These are phyloP conservation scores for Proliferodiscus dingleyae DNA, from an alignment of 2,329 filamentous ascomycete genomes.

Conservation along the genomic window DNA sequence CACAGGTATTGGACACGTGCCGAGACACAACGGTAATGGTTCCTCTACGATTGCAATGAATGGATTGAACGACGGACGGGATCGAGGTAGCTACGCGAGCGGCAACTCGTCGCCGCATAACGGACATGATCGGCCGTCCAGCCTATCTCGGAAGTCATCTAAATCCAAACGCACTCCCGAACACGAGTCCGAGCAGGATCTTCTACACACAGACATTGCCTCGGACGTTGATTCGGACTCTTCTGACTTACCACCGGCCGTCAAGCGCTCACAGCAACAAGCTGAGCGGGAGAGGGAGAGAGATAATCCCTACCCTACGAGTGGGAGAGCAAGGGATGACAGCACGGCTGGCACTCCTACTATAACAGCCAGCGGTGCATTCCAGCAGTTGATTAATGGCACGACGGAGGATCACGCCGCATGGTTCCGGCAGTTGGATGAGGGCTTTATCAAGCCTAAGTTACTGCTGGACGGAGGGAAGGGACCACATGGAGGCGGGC, in stretches of 20 bases:
- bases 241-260: conserved; percentile 61
- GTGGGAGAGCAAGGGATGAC: conserved; percentile 25
- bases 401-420: conserved; percentile 82
- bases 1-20: conserved; percentile 70
- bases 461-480: conserved; percentile 69
- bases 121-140: conserved; percentile 39
- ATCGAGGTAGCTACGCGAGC: conserved; percentile 34
- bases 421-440: conserved; percentile 87
- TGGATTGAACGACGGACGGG: conserved; percentile 43
- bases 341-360: no score
- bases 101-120: conserved; percentile 28
- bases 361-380: conserved; percentile 64
- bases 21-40: conserved; percentile 54
- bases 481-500: conserved; percentile 24
- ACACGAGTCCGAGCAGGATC: conserved; percentile 51
- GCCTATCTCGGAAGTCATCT: conserved; percentile 50
- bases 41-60: conserved; percentile 41
- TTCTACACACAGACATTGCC: conserved; percentile 48
- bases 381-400: conserved; percentile 73
- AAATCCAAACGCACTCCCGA: conserved; percentile 26
- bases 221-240: conserved; percentile 58
- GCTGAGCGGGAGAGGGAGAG: conserved; percentile 8
- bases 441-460: conserved; percentile 92
- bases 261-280: conserved; percentile 31
- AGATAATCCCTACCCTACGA: conserved; percentile 28